Conservation (phyloP, 768 basidiomycete species). For the Mycena leptocephala region DNA sequence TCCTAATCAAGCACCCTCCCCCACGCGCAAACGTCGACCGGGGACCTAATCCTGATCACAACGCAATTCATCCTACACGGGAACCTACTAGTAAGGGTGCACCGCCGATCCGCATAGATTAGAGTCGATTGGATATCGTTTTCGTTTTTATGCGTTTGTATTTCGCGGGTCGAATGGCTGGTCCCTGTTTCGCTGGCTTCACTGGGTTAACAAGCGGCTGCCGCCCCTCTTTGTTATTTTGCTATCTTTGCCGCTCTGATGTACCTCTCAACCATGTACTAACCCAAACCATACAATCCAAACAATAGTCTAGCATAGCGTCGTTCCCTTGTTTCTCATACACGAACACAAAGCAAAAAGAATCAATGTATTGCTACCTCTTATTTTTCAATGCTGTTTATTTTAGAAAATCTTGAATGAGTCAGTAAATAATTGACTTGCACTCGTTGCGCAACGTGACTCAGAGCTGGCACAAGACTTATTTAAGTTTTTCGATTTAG, state of each 20-base stretch:
- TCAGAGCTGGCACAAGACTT: conserved; percentile 20
- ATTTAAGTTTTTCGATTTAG: conserved; percentile 3
- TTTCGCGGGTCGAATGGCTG: conserved; percentile 32
- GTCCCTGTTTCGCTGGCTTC: background rate
- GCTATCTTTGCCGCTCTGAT: conserved; percentile 33
- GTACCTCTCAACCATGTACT: conserved; percentile 31
- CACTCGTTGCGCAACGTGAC: too few species aligned
- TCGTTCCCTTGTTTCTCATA: conserved; percentile 19
- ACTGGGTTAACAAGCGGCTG: background rate
- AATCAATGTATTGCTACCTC: conserved; percentile 25
- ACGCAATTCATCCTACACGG: conserved; percentile 23
- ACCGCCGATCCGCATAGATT: conserved; percentile 33
- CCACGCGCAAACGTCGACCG: conserved; percentile 7
- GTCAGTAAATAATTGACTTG: background rate
- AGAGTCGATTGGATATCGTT: conserved; percentile 34
- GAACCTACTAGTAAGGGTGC: conserved; percentile 20
- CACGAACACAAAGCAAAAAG: conserved; percentile 22
- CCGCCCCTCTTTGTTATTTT: conserved; percentile 10
- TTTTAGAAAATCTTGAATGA: background rate
- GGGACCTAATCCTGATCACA: conserved; percentile 24
- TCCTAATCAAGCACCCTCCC: conserved; percentile 27
- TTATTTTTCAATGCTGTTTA: background rate
- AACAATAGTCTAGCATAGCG: conserved; percentile 28
- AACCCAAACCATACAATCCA: conserved; percentile 11
- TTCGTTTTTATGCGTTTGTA: conserved; percentile 31